Conservation (phyloP, 768 basidiomycete genomes). For the Boletus sp. region DNA sequence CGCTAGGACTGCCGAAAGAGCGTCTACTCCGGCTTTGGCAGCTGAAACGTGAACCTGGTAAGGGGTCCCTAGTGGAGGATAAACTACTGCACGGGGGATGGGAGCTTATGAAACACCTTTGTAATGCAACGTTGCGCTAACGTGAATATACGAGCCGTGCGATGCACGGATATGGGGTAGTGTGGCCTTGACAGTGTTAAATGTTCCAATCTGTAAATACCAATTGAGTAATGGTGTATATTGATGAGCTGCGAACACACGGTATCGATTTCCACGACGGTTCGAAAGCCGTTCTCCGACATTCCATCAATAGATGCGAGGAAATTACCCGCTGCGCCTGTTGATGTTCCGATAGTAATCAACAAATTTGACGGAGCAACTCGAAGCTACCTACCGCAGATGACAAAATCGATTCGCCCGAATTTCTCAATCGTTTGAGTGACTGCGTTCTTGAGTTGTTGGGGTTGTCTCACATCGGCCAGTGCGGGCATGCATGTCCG, state of each 20-base stretch:
- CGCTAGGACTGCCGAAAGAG: slow-evolving; percentile 79
- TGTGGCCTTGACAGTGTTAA: slow-evolving; percentile 93
- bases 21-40: slow-evolving; percentile 93
- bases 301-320: slow-evolving; percentile 79
- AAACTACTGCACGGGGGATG: not conserved
- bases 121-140: slow-evolving; percentile 88
- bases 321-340: slow-evolving; percentile 96
- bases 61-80: slow-evolving; percentile 52
- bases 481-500: slow-evolving; percentile 64
- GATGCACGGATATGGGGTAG: slow-evolving; percentile 65
- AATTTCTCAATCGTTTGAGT: slow-evolving; percentile 68
- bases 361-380: not conserved
- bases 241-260: slow-evolving; percentile 38
- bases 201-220: slow-evolving; percentile 74
- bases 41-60: slow-evolving; percentile 93
- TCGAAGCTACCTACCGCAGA: slow-evolving; percentile 62
- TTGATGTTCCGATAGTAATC: not conserved
- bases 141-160: slow-evolving; percentile 82
- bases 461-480: slow-evolving; percentile 81
- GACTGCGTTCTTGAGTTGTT: slow-evolving; percentile 72
- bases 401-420: slow-evolving; percentile 91
- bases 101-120: slow-evolving; percentile 42
- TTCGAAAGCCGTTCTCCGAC: slow-evolving; percentile 87
- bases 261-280: slow-evolving; percentile 92
- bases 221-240: not conserved